These are phyloP conservation scores for Kregervanrija pseudodelftensis DNA, from an alignment of 805 yeast species.

Conservation along the genomic window DNA sequence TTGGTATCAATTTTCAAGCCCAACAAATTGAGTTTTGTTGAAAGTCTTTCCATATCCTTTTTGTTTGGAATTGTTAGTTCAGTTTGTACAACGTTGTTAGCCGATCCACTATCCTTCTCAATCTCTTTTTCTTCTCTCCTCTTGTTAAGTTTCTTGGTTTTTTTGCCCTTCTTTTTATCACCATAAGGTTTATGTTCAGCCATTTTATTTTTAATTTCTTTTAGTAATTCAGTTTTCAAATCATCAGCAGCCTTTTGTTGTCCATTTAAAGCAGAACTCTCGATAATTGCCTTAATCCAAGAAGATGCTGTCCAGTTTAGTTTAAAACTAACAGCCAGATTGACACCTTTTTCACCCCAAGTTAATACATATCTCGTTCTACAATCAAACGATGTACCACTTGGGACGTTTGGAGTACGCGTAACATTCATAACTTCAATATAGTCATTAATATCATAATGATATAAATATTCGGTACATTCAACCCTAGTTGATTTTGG, in stretches of 20 bases:
- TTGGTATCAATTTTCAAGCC: no score
- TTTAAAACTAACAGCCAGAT: constrained; percentile 58
- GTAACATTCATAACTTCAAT: constrained; percentile 59
- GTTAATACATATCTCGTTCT: constrained; percentile 63
- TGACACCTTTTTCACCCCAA: constrained; percentile 69
- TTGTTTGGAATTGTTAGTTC: not conserved
- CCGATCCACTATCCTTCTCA: not conserved
- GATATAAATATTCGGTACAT: constrained; percentile 49
- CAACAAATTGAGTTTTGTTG: no score
- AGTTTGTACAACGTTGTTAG: not conserved
- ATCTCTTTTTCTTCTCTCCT: not conserved
- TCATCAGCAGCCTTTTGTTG: constrained; percentile 55
- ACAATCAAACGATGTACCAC: constrained; percentile 76
- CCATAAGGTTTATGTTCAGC: constrained; percentile 1
- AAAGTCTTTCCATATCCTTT: no score
- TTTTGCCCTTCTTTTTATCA: not conserved
- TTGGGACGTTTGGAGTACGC: constrained; percentile 90
- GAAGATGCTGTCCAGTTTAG: constrained; percentile 87
- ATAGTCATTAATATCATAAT: constrained; percentile 44
- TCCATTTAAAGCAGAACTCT: constrained; percentile 76
- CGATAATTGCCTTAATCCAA: constrained; percentile 88
- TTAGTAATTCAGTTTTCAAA: constrained; percentile 24
- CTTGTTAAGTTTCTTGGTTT: not conserved
- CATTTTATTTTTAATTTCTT: constrained; percentile 11
- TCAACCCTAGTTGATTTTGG: constrained; percentile 82